Percentiles rank a stretch among this genome's conserved stretches.
Conservation (phyloP, 768 basidiomycete genomes). For the Tubosaeta sp. region DNA sequence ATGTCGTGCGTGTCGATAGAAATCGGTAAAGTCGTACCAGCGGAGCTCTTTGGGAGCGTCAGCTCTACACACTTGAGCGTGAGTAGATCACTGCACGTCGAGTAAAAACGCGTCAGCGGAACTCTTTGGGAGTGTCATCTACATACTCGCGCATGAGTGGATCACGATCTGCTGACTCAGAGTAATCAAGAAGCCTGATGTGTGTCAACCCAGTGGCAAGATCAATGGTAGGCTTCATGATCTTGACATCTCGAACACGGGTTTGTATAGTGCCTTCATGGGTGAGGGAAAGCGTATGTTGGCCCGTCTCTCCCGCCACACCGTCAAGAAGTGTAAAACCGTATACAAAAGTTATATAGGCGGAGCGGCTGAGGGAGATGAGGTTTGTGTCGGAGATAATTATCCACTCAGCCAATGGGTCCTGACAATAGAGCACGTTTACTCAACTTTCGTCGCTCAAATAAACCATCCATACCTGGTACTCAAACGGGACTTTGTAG, state of each 20-base stretch:
- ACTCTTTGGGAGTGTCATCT: too few relatives aligned
- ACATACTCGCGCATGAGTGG: too few relatives aligned
- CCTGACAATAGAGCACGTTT: neutral
- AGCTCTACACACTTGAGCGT: too few relatives aligned
- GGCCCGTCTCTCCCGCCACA: neutral
- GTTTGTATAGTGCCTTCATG: too few relatives aligned
- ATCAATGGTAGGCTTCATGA: too few relatives aligned
- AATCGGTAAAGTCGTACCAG: neutral
- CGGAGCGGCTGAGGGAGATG: neutral
- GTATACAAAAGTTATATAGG: neutral
- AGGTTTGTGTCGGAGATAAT: neutral
- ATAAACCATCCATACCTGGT: neutral
- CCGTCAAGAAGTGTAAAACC: neutral
- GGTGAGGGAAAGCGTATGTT: neutral
- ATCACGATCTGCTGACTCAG: too few relatives aligned
- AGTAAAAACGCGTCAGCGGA: too few relatives aligned
- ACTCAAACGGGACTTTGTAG: neutral
- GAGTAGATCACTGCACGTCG: too few relatives aligned
- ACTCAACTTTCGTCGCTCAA: slow-evolving; percentile 7
- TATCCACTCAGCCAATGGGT: neutral
- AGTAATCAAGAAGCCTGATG: too few relatives aligned
- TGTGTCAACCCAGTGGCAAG: too few relatives aligned
- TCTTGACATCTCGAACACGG: too few relatives aligned
- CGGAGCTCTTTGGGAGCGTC: neutral
- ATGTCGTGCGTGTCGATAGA: neutral